Base-by-base conservation (phyloP, 202 grass and related monocot species). In the Cymbopogon flexuosus region DNA sequence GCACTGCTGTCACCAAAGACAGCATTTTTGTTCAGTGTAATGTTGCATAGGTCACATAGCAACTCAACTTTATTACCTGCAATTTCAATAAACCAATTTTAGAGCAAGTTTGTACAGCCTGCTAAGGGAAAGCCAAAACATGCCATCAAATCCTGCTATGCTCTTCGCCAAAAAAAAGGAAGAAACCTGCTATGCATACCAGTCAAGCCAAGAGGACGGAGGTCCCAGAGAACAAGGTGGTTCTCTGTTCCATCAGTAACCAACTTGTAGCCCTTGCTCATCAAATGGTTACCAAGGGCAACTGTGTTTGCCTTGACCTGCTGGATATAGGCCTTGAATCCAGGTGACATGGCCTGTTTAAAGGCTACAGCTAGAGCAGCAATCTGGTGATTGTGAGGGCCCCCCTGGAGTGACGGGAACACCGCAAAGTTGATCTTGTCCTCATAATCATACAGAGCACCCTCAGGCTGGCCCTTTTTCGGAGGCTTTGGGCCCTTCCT, bases 331-430 rank as follows among this genome's bases (percentile, higher is more conserved):
- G 64, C 88, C 90, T 95, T 99, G 84, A 99, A 99, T 39, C 88
- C 96, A 89, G 92, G 96, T 67, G 86, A 51, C 76, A 72, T 57
- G 8, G 90, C 77, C 68, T 99, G 96, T 51, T 95, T 89, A 73
- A 99, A 79, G 24, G 96, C 96, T 18, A 99, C 96, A 67, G 96
- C 90, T 57, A 99, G 80, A 23, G 96, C 96, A 47, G 80, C 96
- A 73, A 99, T 99, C 74, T 99, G 96, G 77, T 99, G 96, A 85
- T 99, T 99, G 90, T 99, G 96, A 63, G 96, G 96, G 6, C 96
- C 96, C 65, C 96, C 96, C 64, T 99, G 96, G 41, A 99, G 92
- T 14, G 96, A 92, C 10, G 96, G 96, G 77, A 99, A 99, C 9
- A 99, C 96, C 5, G 96, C 62, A 40, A 99, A 99, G 85, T 99